Evolutionary conservation across 2,329 filamentous ascomycete genomes (phyloP).

Genomic region (Corniculantispora saksenae): DNA sequence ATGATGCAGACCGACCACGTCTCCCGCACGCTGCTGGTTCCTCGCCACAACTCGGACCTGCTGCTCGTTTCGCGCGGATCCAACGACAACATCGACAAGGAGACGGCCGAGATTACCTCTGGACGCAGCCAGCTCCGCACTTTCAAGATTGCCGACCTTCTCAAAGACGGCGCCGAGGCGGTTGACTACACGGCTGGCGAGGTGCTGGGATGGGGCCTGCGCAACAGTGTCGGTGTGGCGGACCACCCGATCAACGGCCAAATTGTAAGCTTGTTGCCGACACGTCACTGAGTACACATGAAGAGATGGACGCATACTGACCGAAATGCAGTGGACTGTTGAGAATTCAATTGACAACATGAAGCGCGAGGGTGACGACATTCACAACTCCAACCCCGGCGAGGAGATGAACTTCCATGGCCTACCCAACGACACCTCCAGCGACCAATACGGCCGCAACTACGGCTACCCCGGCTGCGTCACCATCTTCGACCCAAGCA

Average conservation of each 20-base stretch:
- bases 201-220: constrained; percentile 63
- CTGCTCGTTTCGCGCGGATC: constrained; percentile 66
- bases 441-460: constrained; percentile 42
- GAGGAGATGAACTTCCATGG: constrained; percentile 74
- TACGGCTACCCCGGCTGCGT: constrained; percentile 67
- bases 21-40: constrained; percentile 63
- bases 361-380: constrained; percentile 52
- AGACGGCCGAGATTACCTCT: constrained; percentile 47
- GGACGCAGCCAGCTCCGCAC: constrained; percentile 64
- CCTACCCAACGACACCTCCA: constrained; percentile 40
- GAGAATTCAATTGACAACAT: constrained; percentile 69
- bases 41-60: constrained; percentile 49
- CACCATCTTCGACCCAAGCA: constrained; percentile 51
- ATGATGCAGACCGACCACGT: constrained; percentile 62
- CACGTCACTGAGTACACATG: background rate
- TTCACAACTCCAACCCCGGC: constrained; percentile 67
- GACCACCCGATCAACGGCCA: constrained; percentile 54
- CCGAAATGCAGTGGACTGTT: constrained; percentile 46
- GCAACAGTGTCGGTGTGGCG: constrained; percentile 68
- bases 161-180: constrained; percentile 22
- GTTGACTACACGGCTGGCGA: constrained; percentile 46
- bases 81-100: constrained; percentile 56
- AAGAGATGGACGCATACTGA: background rate
- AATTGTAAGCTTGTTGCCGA: constrained; percentile 31
- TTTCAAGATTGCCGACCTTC: constrained; percentile 34